These are phyloP conservation scores for Scutellaria minor DNA, from an alignment of 257 asterid genomes.

Conservation along the genomic window DNA sequence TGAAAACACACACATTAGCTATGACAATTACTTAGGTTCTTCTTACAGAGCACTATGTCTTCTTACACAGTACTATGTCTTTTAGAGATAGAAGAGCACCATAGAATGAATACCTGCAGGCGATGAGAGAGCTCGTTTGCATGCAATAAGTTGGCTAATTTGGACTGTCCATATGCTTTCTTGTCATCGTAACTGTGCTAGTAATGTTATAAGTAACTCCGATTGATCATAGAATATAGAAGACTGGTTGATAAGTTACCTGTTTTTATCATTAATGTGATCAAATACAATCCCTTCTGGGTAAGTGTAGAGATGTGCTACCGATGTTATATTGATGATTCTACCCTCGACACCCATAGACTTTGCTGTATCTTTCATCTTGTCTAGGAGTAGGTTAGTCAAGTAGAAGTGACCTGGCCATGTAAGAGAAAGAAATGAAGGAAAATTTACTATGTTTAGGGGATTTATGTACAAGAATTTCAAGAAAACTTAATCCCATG, in stretches of 20 bases:
- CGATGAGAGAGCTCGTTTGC: constrained; percentile 80
- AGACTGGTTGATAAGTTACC: constrained; percentile 40
- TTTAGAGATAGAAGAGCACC: neutral
- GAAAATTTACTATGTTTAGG: neutral
- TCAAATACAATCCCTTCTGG: constrained; percentile 64
- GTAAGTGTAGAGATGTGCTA: constrained; percentile 73
- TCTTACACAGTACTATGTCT: neutral
- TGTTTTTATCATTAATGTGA: constrained; percentile 54
- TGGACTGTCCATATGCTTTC: constrained; percentile 89
- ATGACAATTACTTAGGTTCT: neutral
- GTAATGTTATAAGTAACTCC: neutral
- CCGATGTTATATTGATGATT: constrained; percentile 78
- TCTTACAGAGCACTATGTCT: neutral
- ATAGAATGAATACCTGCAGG: constrained; percentile 54
- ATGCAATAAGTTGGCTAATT: constrained; percentile 79
- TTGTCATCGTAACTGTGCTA: constrained; percentile 70
- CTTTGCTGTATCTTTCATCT: constrained; percentile 82
- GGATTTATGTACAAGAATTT: constrained; percentile 3
- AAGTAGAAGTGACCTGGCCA: constrained; percentile 86
- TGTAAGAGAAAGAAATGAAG: neutral
- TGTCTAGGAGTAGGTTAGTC: constrained; percentile 85
- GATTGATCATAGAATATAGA: neutral
- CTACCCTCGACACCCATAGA: constrained; percentile 74
- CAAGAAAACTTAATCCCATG: neutral
- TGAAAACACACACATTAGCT: constrained; percentile 32